These are phyloP conservation scores for Jaltomata sinuosa DNA, from an alignment of 257 asterid species.

Conservation along the genomic window DNA sequence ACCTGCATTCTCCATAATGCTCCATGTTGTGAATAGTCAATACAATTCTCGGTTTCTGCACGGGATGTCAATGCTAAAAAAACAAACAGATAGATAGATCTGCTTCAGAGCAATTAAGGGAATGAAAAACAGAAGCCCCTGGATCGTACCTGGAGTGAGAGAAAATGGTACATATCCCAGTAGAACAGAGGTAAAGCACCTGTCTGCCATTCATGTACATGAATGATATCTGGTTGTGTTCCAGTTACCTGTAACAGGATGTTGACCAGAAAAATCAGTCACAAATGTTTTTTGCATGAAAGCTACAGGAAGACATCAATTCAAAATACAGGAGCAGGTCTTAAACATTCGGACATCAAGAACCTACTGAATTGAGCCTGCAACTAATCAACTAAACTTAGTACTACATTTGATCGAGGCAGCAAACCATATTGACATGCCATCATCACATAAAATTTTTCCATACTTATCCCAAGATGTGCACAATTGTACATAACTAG, in stretches of 20 bases:
- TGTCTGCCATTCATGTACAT: slow-evolving; percentile 94
- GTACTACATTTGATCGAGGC: background rate
- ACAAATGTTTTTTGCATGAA: background rate
- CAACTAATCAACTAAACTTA: background rate
- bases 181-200: slow-evolving; percentile 67
- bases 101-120: background rate
- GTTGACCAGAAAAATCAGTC: background rate
- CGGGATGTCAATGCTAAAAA: slow-evolving; percentile 1
- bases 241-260: slow-evolving; percentile 46
- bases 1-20: slow-evolving; percentile 96
- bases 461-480: background rate
- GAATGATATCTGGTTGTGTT: slow-evolving; percentile 73
- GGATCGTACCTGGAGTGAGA: slow-evolving; percentile 56
- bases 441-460: background rate
- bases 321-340: background rate
- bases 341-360: background rate
- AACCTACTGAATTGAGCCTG: background rate
- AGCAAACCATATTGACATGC: background rate
- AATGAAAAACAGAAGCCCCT: background rate
- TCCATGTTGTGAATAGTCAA: slow-evolving; percentile 94
- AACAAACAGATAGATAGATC: background rate
- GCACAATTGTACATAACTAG: background rate
- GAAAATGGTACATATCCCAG: slow-evolving; percentile 87
- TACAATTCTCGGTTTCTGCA: slow-evolving; percentile 72
- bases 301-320: background rate